Percentiles rank a stretch among this genome's conserved stretches.
These are phyloP conservation scores for Monosporascus sp. DNA, from an alignment of 2,329 filamentous ascomycete genomes.

Conservation along the genomic window DNA sequence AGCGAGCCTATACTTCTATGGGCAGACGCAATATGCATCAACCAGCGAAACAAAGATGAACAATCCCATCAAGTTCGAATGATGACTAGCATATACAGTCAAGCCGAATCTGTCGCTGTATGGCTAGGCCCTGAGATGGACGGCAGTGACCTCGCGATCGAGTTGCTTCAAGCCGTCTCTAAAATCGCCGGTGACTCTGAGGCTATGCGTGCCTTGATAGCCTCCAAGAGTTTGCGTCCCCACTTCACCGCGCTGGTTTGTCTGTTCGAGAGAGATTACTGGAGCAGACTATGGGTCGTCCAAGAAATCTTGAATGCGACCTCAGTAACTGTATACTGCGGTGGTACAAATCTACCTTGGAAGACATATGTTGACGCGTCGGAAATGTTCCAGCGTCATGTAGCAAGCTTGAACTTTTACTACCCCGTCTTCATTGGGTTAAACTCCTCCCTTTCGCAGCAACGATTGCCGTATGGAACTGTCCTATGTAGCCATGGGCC, in stretches of 20 bases:
- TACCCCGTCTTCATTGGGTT: too few species aligned
- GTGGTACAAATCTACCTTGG: constrained; percentile 14
- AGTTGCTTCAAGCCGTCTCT: constrained; percentile 7
- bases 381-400: constrained; percentile 8
- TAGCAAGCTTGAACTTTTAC: constrained; percentile 2
- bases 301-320: constrained; percentile 24
- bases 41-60: constrained; percentile 12
- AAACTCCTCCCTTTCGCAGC: too few species aligned
- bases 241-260: constrained; percentile 18
- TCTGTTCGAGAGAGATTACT: constrained; percentile 30
- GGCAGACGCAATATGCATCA: constrained; percentile 25
- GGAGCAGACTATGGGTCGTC: constrained; percentile 28
- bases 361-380: constrained; percentile 12
- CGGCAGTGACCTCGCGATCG: constrained; percentile 8
- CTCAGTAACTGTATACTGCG: constrained; percentile 18
- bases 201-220: constrained; percentile 8
- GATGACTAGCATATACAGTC: constrained; percentile 14
- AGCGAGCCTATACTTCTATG: constrained; percentile 9
- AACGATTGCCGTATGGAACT: not conserved
- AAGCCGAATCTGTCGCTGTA: constrained; percentile 10
- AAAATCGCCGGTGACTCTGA: not conserved
- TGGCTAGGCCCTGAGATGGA: constrained; percentile 16
- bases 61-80: constrained; percentile 8
- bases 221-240: not conserved
- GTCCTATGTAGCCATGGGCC: constrained; percentile 8